Evolutionary conservation across 371 early-diverging fungal genomes (phyloP).

Genomic region (Choanephora cucurbitarum): DNA sequence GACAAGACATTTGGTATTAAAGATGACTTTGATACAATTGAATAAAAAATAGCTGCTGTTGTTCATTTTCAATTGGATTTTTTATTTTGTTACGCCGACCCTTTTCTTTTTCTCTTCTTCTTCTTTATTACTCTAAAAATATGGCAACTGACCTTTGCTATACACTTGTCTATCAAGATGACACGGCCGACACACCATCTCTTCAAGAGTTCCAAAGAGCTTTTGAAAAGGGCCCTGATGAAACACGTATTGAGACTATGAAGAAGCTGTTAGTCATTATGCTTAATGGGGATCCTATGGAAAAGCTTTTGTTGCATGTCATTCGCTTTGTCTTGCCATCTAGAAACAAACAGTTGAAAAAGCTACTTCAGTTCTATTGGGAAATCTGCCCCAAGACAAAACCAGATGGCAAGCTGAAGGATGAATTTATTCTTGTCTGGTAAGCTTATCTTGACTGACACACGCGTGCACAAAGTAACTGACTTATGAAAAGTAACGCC

Average conservation of each 20-base stretch:
- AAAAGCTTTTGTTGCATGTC: slow-evolving; percentile 92
- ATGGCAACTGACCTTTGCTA: slow-evolving; percentile 66
- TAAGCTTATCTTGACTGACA: slow-evolving; percentile 33
- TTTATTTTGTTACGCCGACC: no score
- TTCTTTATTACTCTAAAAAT: background rate
- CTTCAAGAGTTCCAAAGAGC: slow-evolving; percentile 73
- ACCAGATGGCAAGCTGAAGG: slow-evolving; percentile 91
- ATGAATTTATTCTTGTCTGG: slow-evolving; percentile 97
- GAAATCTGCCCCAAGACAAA: slow-evolving; percentile 94
- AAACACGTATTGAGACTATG: slow-evolving; percentile 90
- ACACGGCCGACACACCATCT: slow-evolving; percentile 63
- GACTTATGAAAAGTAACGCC: no score
- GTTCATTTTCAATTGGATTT: no score
- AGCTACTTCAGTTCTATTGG: slow-evolving; percentile 94
- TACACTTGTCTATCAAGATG: slow-evolving; percentile 70
- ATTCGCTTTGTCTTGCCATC: slow-evolving; percentile 95
- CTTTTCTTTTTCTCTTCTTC: no score
- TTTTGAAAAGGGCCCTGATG: slow-evolving; percentile 92
- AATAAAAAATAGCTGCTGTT: background rate
- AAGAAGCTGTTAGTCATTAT: slow-evolving; percentile 87
- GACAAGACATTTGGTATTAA: slow-evolving; percentile 74
- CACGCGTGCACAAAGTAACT: no score
- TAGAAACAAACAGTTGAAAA: slow-evolving; percentile 93
- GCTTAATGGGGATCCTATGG: slow-evolving; percentile 91
- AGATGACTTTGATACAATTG: slow-evolving; percentile 74